Base-by-base conservation (phyloP, 1,284 basidiomycete genomes). In the Rhodotorula sp. region DNA sequence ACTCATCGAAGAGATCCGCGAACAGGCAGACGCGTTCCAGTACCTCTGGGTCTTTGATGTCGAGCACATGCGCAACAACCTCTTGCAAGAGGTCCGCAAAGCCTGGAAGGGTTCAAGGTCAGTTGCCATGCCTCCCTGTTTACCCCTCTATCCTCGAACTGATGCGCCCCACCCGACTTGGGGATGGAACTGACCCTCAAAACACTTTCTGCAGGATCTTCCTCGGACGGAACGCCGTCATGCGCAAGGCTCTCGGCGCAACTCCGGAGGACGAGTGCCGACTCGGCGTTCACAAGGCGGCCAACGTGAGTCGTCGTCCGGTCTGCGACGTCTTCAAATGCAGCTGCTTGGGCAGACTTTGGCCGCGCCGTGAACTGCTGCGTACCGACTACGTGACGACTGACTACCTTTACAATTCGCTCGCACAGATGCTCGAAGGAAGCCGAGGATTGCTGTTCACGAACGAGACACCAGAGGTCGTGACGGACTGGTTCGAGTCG, bases 21-120 rank as follows among this genome's bases (percentile, higher is more conserved):
- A 85, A 80, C 87, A 88, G 81, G 83, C 87, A 48, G 92, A 94
- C 78, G 90, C 92, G 84, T 97, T 91, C 88, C 87, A 89, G 76
- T 97, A 96, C 82, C 90, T 92, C 82, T 99, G 94, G 93, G 82
- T 98, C 47, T 97, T 99, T 81, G 89, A 90, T 78, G 91, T 97
- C 39, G 93, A 93, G 56, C 89, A 93, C 79, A 96, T 97, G 92
- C 87, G 96, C 70, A 98, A 96, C 84, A 85, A 92, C 54, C 91
- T 94, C 82, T 84, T 99, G 58, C 94, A 98, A 85, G 94, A 93
- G 73, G 92, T 98, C 58, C 87, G 96, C 76, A 89, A 88, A 74
- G 85, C 93, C 77, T 99, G 96, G 96, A 92, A 92, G 85, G 92
- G 91, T 48, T 71, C 76, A 49, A 31, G 57, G 74, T 78, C 46